Conservation (phyloP, 176 grass and related monocot species). For the Cenchrus purpureus region DNA sequence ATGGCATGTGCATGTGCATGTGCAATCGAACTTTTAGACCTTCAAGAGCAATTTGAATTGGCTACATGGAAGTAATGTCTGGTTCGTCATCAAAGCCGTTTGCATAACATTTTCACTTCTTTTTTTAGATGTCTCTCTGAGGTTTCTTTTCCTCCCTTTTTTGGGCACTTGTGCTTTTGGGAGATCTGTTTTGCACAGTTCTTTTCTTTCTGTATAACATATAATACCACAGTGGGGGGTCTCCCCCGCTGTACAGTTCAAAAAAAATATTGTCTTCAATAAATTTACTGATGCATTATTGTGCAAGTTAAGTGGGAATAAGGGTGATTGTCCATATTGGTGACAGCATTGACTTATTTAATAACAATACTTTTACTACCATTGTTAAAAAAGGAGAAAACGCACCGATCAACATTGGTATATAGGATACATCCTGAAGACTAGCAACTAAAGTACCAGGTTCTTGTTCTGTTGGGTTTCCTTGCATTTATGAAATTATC, state of each 20-base stretch:
- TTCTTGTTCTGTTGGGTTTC: neutral
- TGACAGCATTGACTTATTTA: neutral
- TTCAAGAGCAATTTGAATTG: neutral
- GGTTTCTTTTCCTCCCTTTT: too few relatives aligned
- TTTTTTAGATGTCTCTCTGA: too few relatives aligned
- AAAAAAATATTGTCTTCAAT: neutral
- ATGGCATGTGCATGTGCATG: neutral
- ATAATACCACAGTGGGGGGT: too few relatives aligned
- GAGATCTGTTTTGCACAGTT: too few relatives aligned
- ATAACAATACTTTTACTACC: neutral
- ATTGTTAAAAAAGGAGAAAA: conserved; percentile 10
- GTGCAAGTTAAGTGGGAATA: neutral
- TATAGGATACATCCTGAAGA: neutral
- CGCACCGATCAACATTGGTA: neutral
- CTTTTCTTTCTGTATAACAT: too few relatives aligned
- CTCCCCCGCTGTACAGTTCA: too few relatives aligned
- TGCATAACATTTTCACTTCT: neutral
- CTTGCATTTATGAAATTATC: neutral
- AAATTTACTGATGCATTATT: neutral
- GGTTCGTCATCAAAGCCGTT: neutral
- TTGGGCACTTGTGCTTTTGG: too few relatives aligned
- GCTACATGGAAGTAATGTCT: neutral
- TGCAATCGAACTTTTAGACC: neutral
- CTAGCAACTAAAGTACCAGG: neutral
- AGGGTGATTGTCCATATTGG: neutral